Evolutionary conservation across 2,329 filamentous ascomycete genomes (phyloP).

Genomic region (Trichoderma sp.): DNA sequence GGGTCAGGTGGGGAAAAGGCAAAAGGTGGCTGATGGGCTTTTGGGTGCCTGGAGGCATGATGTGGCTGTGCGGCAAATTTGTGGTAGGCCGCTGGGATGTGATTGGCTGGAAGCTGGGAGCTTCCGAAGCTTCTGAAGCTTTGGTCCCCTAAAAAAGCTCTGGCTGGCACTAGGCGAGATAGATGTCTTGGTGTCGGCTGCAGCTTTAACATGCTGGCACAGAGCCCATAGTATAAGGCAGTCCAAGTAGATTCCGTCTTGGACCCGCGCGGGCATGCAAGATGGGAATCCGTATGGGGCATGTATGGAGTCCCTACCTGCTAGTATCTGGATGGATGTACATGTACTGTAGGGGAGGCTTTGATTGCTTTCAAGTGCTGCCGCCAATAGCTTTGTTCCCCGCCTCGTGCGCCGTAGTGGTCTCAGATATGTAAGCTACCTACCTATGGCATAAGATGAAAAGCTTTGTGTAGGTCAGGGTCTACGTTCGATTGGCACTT

Average conservation of each 20-base stretch:
- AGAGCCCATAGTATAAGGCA: not conserved
- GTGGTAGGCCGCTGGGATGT: not conserved
- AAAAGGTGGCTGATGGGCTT: constrained; percentile 7
- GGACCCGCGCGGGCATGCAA: not conserved
- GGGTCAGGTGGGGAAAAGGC: constrained; percentile 27
- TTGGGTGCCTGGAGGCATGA: not conserved
- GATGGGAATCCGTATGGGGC: not conserved
- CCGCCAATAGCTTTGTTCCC: not conserved
- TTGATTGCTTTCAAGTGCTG: not conserved
- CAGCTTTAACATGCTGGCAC: not conserved
- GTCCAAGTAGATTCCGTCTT: not conserved
- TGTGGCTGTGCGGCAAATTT: constrained; percentile 20
- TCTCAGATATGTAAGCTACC: not conserved
- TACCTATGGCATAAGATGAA: not conserved
- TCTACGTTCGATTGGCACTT: not conserved
- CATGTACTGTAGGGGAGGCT: not conserved
- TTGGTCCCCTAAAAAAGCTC: not conserved
- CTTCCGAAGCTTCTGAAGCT: not conserved
- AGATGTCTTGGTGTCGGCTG: not conserved
- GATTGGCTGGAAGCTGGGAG: not conserved
- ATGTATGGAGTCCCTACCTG: not conserved
- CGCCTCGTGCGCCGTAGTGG: not conserved
- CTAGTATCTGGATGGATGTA: not conserved
- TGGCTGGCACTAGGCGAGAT: not conserved
- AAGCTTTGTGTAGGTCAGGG: not conserved